Percentiles rank a stretch among this genome's conserved stretches.
phyloP scores from a whole-genome alignment of 1,284 basidiomycete genomes.

The Rugosomyces carneus region DNA sequence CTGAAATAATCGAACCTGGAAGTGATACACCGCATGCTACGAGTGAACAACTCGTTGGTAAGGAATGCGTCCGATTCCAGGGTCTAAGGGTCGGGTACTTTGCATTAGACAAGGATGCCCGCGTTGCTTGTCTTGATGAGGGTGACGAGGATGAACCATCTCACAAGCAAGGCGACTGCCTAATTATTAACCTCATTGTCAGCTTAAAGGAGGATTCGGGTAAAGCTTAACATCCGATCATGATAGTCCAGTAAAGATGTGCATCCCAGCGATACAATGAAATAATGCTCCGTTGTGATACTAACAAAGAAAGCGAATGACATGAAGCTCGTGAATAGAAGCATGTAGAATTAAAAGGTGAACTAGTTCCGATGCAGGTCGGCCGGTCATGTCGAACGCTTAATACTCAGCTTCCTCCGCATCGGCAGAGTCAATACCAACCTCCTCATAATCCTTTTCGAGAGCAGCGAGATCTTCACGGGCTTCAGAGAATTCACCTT shows the following conservation, averaged over 20 bases:
- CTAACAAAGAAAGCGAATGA: slow-evolving; percentile 21
- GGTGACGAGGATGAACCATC: slow-evolving; percentile 36
- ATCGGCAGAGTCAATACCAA: slow-evolving; percentile 87
- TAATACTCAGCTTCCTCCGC: slow-evolving; percentile 56
- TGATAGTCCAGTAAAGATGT: not conserved
- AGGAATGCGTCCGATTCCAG: slow-evolving; percentile 95
- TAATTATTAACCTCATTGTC: slow-evolving; percentile 92
- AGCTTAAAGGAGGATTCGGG: slow-evolving; percentile 93
- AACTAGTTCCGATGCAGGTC: slow-evolving; percentile 16
- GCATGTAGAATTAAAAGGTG: slow-evolving; percentile 21
- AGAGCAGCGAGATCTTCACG: slow-evolving; percentile 96
- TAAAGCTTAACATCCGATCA: slow-evolving; percentile 38
- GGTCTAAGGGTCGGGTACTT: slow-evolving; percentile 96
- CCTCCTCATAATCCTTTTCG: slow-evolving; percentile 96
- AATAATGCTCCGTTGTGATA: slow-evolving; percentile 12
- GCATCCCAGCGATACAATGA: slow-evolving; percentile 6
- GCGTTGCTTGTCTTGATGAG: slow-evolving; percentile 59
- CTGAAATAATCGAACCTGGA: slow-evolving; percentile 28
- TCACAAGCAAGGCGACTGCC: slow-evolving; percentile 60
- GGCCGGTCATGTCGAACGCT: slow-evolving; percentile 8
- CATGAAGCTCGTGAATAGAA: slow-evolving; percentile 26
- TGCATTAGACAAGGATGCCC: slow-evolving; percentile 83
- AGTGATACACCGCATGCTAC: slow-evolving; percentile 61
- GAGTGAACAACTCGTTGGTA: slow-evolving; percentile 81
- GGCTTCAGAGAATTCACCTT: slow-evolving; percentile 97